Conservation (phyloP, 1,284 basidiomycete genomes). For the Apiotrichum sp. region DNA sequence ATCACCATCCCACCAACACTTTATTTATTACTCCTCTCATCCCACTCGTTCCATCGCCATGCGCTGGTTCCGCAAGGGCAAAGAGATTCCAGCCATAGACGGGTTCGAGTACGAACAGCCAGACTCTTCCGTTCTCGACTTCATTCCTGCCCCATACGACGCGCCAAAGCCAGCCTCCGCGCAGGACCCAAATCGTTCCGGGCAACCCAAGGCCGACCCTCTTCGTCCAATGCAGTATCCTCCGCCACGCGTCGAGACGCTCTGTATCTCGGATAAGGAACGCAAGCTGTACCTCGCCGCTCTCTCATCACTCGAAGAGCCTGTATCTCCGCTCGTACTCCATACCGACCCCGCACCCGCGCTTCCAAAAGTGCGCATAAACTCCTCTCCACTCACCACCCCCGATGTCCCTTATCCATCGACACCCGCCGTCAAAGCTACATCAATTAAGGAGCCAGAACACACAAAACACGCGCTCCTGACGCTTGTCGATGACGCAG, state of each 20-base stretch:
- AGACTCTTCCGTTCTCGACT: background rate
- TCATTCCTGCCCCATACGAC: background rate
- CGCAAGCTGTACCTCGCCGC: constrained; percentile 39
- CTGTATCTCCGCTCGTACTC: constrained; percentile 23
- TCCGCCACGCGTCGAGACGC: constrained; percentile 26
- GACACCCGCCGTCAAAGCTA: background rate
- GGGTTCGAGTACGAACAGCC: too few relatives aligned
- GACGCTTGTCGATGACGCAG: constrained; percentile 20
- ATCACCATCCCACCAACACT: too few relatives aligned
- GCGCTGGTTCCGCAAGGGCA: too few relatives aligned
- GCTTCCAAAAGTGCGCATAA: constrained; percentile 17
- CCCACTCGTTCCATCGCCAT: too few relatives aligned
- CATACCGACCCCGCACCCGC: constrained; percentile 35
- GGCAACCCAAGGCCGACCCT: constrained; percentile 5
- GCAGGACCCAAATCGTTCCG: too few relatives aligned
- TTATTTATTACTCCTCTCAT: too few relatives aligned
- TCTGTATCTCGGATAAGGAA: constrained; percentile 36
- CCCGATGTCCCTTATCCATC: constrained; percentile 6
- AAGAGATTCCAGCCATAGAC: too few relatives aligned
- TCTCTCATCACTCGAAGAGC: constrained; percentile 29
- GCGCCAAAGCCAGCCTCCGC: background rate
- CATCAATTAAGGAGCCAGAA: background rate
- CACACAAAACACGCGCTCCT: constrained; percentile 21
- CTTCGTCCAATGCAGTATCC: constrained; percentile 17
- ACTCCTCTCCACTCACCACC: background rate